Base-by-base conservation (phyloP, 805 yeast species). In the Aciculoconidium aculeatum region DNA sequence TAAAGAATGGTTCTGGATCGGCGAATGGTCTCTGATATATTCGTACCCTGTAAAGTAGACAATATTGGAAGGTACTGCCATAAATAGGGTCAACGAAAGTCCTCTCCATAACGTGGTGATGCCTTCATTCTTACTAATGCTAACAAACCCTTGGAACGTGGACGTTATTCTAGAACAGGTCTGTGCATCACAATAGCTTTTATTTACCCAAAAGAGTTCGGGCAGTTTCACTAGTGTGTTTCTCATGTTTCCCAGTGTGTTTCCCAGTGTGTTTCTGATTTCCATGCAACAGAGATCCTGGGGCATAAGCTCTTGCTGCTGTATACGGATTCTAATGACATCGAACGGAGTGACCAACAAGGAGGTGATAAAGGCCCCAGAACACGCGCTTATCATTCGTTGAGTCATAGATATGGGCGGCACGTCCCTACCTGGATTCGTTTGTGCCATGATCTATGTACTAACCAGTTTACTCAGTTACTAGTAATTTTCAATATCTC, bases 41-140 rank as follows among this genome's bases (percentile, higher is more conserved):
- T 92, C 98, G 52, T 92, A 92, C 0, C 96, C 95, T 2, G 94
- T 82, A 59, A 86, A 92, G 53, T 92, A 92, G 5, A 92, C 88
- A 36, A 92, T 82, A 44, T 90, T 92, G 1, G 96, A 72, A 1
- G 98, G 98, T 1, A 88, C 69, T 0, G 96, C 85, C 94, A 92
- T 92, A 9, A 81, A 34, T 11, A 92, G 58, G 1, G 94, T 85
- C 17, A 90, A 52, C 0, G 90, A 73, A 6, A 92, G 66, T 0
- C 98, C 98, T 31, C 97, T 65, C 90, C 96, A 92, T 11, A 92
- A 61, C 0, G 95, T 79, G 1, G 65, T 28, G 0, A 75, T 15
- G 0, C 98, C 98, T 55, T 92, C 98, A 15, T 71, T 63, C 17
- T 66, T 55, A 3, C 77, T 69, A 24, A 90, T 87, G 23, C 72